Evolutionary conservation across 192 early-diverging fungal species (phyloP).

Genomic region (Coemansia sp.): DNA sequence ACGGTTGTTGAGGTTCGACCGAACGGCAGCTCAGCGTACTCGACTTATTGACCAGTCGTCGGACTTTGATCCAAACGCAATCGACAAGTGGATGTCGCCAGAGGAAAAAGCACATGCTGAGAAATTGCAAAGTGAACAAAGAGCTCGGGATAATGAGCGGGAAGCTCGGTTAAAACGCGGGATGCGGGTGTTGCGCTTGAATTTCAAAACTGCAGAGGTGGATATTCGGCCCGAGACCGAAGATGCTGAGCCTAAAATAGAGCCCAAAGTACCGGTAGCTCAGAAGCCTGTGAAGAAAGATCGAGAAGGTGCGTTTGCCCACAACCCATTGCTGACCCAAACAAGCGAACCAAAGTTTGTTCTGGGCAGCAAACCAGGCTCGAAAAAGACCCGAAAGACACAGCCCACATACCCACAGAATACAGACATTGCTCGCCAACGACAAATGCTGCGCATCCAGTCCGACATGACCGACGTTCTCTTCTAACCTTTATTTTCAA

Average conservation of each 20-base stretch:
- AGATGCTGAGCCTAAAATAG: neutral
- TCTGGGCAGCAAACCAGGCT: constrained; percentile 1
- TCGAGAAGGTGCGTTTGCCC: constrained; percentile 23
- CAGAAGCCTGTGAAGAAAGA: neutral
- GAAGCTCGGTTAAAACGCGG: constrained; percentile 37
- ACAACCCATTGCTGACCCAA: constrained; percentile 27
- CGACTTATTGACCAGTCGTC: constrained; percentile 48
- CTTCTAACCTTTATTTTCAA: neutral
- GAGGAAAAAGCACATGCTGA: constrained; percentile 38
- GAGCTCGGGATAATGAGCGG: constrained; percentile 16
- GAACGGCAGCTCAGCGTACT: constrained; percentile 53
- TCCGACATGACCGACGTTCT: constrained; percentile 12
- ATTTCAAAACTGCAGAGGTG: constrained; percentile 20
- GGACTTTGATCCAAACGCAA: constrained; percentile 38
- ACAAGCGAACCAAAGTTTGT: constrained; percentile 34
- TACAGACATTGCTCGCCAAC: constrained; percentile 11
- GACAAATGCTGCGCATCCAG: constrained; percentile 42
- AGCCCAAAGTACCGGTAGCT: neutral
- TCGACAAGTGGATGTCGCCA: constrained; percentile 49
- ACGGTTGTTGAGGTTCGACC: constrained; percentile 50
- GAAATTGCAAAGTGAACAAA: constrained; percentile 2
- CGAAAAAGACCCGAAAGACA: constrained; percentile 4
- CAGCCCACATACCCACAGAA: neutral
- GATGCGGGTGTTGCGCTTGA: constrained; percentile 40
- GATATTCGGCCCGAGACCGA: constrained; percentile 14